These are phyloP conservation scores for Micromonas pusilla DNA, from an alignment of 139 green algal species.

Conservation along the genomic window DNA sequence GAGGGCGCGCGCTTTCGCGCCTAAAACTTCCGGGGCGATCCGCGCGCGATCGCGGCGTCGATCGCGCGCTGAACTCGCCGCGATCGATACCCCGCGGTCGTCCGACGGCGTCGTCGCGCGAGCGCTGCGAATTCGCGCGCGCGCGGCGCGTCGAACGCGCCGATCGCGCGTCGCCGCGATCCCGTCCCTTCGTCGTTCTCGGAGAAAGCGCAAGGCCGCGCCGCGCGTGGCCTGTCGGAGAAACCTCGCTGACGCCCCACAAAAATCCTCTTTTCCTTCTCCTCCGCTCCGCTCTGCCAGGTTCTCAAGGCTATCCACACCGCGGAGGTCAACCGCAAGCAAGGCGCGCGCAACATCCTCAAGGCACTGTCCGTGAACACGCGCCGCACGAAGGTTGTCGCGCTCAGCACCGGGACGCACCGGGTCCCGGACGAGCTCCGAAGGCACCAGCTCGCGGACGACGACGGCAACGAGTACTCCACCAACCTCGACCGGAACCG, in stretches of 20 bases:
- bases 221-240: too few species aligned
- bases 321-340: neutral
- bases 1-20: neutral
- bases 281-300: too few species aligned
- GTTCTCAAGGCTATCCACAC: conserved; percentile 17
- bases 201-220: too few species aligned
- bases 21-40: neutral
- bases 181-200: too few species aligned
- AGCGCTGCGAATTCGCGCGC: too few species aligned
- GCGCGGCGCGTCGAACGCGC: too few species aligned
- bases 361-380: conserved; percentile 70
- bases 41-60: neutral
- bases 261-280: too few species aligned
- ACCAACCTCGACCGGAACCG: conserved; percentile 94
- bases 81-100: too few species aligned
- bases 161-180: too few species aligned
- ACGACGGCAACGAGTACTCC: conserved; percentile 71
- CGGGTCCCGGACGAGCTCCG: conserved; percentile 85
- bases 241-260: too few species aligned
- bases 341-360: neutral
- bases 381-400: conserved; percentile 85
- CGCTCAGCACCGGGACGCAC: conserved; percentile 77
- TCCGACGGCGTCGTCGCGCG: too few species aligned
- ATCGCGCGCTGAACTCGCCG: neutral
- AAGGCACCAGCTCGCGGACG: conserved; percentile 75